A percentile compares a stretch with the other conserved stretches of the same genome.
These are phyloP conservation scores for Podaxis pistillaris DNA, from an alignment of 768 basidiomycete species.

Conservation along the genomic window DNA sequence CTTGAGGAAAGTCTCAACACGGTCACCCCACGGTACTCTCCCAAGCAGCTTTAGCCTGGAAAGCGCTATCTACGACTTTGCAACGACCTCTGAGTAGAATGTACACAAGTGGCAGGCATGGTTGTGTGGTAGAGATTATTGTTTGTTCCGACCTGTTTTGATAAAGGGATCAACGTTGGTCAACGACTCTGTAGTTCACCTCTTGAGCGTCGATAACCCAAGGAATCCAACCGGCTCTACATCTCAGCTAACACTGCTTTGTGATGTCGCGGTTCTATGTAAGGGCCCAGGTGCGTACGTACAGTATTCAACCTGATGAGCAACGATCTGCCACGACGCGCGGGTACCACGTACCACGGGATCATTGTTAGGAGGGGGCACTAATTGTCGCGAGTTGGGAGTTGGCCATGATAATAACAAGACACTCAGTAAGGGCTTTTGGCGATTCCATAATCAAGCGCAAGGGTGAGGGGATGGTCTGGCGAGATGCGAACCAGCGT, in stretches of 20 bases:
- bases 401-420: slow-evolving; percentile 49
- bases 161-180: slow-evolving; percentile 1
- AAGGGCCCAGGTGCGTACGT: slow-evolving; percentile 75
- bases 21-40: slow-evolving; percentile 94
- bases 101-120: slow-evolving; percentile 78
- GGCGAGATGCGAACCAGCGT: too few species aligned
- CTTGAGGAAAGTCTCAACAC: slow-evolving; percentile 97
- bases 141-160: slow-evolving; percentile 71
- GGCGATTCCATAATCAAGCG: too few species aligned
- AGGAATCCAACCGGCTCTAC: slow-evolving; percentile 82
- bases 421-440: not conserved
- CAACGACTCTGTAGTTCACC: slow-evolving; percentile 41
- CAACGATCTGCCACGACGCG: not conserved
- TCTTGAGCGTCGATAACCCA: slow-evolving; percentile 88
- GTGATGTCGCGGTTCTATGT: slow-evolving; percentile 59
- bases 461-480: too few species aligned
- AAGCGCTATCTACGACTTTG: slow-evolving; percentile 78
- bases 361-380: slow-evolving; percentile 79
- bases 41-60: slow-evolving; percentile 86
- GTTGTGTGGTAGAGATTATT: slow-evolving; percentile 84
- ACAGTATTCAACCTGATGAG: slow-evolving; percentile 40
- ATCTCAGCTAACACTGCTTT: slow-evolving; percentile 76
- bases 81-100: slow-evolving; percentile 77
- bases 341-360: slow-evolving; percentile 64
- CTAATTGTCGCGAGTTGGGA: slow-evolving; percentile 85